Evolutionary conservation across 1,139 yeast species (phyloP).

Genomic region (Zygosaccharomyces pseudobailii): DNA sequence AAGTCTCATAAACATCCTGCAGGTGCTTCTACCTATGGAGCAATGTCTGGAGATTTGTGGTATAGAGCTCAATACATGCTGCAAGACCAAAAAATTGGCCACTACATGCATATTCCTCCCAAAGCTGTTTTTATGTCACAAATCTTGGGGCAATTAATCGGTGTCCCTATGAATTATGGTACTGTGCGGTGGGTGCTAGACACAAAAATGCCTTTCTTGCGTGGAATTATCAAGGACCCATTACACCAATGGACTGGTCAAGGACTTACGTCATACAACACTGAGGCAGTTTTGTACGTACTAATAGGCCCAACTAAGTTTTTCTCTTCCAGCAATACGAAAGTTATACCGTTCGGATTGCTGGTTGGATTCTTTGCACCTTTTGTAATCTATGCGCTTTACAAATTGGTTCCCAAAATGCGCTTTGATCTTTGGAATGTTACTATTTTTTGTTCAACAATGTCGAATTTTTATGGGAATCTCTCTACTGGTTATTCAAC

Average conservation of each 20-base stretch:
- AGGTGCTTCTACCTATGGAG: constrained; percentile 46
- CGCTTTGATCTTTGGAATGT: constrained; percentile 44
- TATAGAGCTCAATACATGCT: constrained; percentile 48
- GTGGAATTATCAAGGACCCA: constrained; percentile 40
- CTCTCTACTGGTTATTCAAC: constrained; percentile 48
- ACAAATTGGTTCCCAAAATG: constrained; percentile 19
- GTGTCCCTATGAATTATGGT: constrained; percentile 46
- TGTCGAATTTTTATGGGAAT: constrained; percentile 47
- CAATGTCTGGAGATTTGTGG: constrained; percentile 52
- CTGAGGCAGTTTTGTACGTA: constrained; percentile 50
- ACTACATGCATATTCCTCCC: constrained; percentile 25
- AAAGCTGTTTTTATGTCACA: constrained; percentile 45
- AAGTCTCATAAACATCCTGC: constrained; percentile 39
- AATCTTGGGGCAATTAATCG: constrained; percentile 44
- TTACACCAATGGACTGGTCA: constrained; percentile 54
- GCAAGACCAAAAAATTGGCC: constrained; percentile 41
- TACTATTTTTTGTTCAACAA: constrained; percentile 44
- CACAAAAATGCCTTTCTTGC: constrained; percentile 37
- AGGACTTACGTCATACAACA: constrained; percentile 39
- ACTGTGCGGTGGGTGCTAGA: constrained; percentile 39
- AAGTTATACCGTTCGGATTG: constrained; percentile 44
- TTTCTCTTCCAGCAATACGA: constrained; percentile 37
- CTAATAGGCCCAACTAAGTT: constrained; percentile 44
- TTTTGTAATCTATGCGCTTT: constrained; percentile 30
- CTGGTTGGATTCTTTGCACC: constrained; percentile 41